phyloP scores from a whole-genome alignment of 805 yeast species.

The Pichia scutulata region DNA sequence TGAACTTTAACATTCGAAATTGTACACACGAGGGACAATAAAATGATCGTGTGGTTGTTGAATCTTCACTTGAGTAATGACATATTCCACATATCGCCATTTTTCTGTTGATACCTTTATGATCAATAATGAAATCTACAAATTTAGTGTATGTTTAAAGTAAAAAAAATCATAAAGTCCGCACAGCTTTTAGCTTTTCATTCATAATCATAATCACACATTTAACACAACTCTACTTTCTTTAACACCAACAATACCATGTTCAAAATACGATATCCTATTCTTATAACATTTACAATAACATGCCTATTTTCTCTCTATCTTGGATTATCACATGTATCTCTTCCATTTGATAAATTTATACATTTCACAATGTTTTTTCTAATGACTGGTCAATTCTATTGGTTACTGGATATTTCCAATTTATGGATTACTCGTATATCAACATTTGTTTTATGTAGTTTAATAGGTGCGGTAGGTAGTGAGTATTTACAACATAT shows the following conservation, averaged over 20 bases:
- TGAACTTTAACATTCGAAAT: conserved; percentile 20
- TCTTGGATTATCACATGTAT: conserved; percentile 44
- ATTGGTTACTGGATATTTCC: conserved; percentile 36
- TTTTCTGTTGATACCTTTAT: too few relatives aligned
- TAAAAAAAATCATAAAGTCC: neutral
- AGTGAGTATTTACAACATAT: conserved; percentile 42
- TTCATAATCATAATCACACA: too few relatives aligned
- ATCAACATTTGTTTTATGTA: conserved; percentile 33
- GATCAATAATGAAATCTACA: too few relatives aligned
- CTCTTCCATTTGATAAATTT: conserved; percentile 39
- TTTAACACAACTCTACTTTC: too few relatives aligned
- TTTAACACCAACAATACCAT: neutral
- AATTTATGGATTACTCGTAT: conserved; percentile 27
- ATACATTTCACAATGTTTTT: conserved; percentile 41
- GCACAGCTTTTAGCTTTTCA: neutral
- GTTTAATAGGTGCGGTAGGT: conserved; percentile 35
- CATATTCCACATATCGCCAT: neutral
- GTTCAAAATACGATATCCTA: neutral
- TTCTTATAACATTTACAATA: neutral
- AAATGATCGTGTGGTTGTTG: neutral
- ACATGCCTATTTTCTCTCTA: conserved; percentile 22
- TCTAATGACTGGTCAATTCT: conserved; percentile 39
- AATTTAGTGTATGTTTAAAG: too few relatives aligned
- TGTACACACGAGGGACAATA: conserved; percentile 24
- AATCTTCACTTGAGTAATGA: neutral